Conservation (phyloP, 805 yeast genomes). For the Ogataea nonfermentans region DNA sequence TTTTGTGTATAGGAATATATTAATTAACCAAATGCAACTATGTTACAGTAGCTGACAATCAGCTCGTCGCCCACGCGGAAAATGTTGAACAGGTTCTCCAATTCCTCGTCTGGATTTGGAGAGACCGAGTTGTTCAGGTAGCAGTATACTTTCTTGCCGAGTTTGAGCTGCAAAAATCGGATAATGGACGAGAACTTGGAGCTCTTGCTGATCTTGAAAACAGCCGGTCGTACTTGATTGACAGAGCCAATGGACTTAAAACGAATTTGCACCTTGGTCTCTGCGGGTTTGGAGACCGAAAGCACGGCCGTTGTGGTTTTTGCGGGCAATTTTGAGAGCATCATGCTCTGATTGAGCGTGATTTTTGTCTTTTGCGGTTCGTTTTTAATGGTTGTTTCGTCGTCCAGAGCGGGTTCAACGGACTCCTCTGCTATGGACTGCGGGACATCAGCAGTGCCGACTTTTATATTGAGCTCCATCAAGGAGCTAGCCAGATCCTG, state of each 20-base stretch:
- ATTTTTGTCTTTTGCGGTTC: slow-evolving; percentile 28
- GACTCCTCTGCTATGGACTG: slow-evolving; percentile 5
- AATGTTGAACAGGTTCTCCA: slow-evolving; percentile 37
- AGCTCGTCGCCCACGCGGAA: slow-evolving; percentile 39
- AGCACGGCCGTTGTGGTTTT: slow-evolving; percentile 26
- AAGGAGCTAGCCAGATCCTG: slow-evolving; percentile 17
- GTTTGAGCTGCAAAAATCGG: slow-evolving; percentile 43
- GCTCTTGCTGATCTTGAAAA: slow-evolving; percentile 47
- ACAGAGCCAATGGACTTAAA: slow-evolving; percentile 60
- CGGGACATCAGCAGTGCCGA: slow-evolving; percentile 12
- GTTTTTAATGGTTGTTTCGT: slow-evolving; percentile 15
- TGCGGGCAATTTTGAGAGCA: slow-evolving; percentile 25
- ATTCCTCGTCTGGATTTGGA: slow-evolving; percentile 44
- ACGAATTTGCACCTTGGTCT: slow-evolving; percentile 44
- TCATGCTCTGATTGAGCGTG: slow-evolving; percentile 31
- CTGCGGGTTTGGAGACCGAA: slow-evolving; percentile 16
- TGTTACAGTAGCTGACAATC: slow-evolving; percentile 44
- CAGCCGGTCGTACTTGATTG: slow-evolving; percentile 48
- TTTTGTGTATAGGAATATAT: slow-evolving; percentile 3
- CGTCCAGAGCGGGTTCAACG: slow-evolving; percentile 5
- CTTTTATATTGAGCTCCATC: slow-evolving; percentile 20
- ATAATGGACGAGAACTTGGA: slow-evolving; percentile 47
- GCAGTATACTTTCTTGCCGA: slow-evolving; percentile 37
- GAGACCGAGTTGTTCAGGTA: slow-evolving; percentile 46
- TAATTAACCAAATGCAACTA: slow-evolving; percentile 44